These are phyloP conservation scores for Monilinia laxa DNA, from an alignment of 2,329 filamentous ascomycete genomes.

Conservation along the genomic window DNA sequence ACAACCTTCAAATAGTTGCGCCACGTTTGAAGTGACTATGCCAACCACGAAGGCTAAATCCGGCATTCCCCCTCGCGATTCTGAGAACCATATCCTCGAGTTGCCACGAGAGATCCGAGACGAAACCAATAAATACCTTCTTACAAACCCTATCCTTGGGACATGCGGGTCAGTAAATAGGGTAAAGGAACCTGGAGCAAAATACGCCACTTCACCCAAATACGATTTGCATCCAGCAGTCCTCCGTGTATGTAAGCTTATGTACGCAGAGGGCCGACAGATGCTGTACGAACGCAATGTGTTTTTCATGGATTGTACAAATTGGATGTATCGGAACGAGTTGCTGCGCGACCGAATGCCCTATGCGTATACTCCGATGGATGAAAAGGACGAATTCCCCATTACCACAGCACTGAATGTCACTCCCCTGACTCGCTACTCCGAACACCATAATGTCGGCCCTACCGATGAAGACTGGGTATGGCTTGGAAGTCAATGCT, in stretches of 20 bases:
- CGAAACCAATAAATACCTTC: neutral
- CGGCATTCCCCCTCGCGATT: neutral
- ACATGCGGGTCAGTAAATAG: neutral
- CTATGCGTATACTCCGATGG: neutral
- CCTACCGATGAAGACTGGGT: neutral
- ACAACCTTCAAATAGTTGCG: accelerated
- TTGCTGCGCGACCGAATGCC: no score
- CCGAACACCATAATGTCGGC: neutral
- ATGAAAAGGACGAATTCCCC: neutral
- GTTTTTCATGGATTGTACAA: slow-evolving; percentile 6
- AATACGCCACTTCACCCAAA: neutral
- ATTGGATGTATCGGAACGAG: slow-evolving; percentile 5
- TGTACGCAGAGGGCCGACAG: neutral
- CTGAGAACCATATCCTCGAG: neutral
- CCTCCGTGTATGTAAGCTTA: neutral
- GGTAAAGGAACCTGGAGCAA: neutral
- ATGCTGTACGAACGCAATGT: neutral
- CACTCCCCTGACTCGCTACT: neutral
- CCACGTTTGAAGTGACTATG: accelerated
- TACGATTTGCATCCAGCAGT: neutral
- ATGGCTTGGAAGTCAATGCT: neutral
- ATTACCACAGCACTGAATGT: neutral
- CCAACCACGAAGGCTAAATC: neutral
- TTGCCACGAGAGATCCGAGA: neutral
- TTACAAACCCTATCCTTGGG: neutral